Base-by-base conservation (phyloP, 192 early-diverging fungal species). In the Gamsiella multidivaricata region DNA sequence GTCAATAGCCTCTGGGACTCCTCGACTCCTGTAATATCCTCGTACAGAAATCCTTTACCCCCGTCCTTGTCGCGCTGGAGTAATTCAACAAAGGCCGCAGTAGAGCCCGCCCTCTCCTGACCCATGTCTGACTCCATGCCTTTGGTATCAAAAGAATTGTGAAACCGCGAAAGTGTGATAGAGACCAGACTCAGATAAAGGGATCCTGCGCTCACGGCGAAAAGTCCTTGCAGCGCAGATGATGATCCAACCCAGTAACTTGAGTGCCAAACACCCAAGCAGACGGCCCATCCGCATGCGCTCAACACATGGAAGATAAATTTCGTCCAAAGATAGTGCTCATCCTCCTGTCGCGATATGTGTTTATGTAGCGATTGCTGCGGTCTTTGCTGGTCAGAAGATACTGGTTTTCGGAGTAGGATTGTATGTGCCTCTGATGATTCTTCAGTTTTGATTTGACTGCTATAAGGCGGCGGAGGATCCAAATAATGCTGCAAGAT, bases 381-480 rank as follows among this genome's bases (percentile, higher is more conserved):
- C 39, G 7, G 39, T 41, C 15, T 20, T 18, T 25, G 37, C 53
- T 34, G 28, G 26, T 54, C 17, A 54, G 18, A 34, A 34, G 7
- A 9, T 26, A 8, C 7, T 29, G 20, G 26, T 29, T 29, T 12
- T 28, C 25, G 23, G 8, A 28, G 51, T 8, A 9, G 23, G 20
- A 47, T 51, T 51, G 49, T 15, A 51, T 25, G 6, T 51, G 49
- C 9, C 14, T 51, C 10, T 59, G 56, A n/a, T 26, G 10, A 49
- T 49, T 54, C 28, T 46, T 20, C 7, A 26, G 5, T 43, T 12
- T 31, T 65, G 36, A 2, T 42, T 5, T 54, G n/a, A 18, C 36
- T 22, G 20, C 26, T 6, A 28, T 62, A 62, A 32, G 60, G 60
- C 36, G 60, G 60, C 23, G 60, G 60, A 36, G 60, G 60, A 36